These are phyloP conservation scores for Acanthamoeba castellanii DNA, from an alignment of 208 protist species.

Conservation along the genomic window DNA sequence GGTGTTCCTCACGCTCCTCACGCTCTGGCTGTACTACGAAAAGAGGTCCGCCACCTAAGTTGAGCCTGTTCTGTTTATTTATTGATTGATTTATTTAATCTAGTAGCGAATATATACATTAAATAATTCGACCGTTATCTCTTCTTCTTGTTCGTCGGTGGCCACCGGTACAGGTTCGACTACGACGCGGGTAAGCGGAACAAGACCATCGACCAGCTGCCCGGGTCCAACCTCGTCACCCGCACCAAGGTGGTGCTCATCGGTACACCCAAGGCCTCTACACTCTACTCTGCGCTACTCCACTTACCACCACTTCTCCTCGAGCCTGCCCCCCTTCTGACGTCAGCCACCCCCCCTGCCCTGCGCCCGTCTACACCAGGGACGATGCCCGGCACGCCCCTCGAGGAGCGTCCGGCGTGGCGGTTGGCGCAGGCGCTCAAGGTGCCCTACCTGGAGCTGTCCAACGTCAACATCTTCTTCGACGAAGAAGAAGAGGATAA, in stretches of 20 bases:
- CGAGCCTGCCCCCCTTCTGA: too few species aligned
- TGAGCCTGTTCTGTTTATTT: too few species aligned
- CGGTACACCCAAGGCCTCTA: not conserved
- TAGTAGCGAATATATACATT: too few species aligned
- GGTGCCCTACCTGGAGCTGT: constrained; percentile 46
- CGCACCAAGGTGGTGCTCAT: constrained; percentile 56
- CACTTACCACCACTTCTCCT: not conserved
- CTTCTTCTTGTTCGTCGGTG: too few species aligned
- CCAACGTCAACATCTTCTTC: constrained; percentile 52
- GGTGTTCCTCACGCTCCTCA: not conserved
- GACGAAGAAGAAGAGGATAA: not conserved
- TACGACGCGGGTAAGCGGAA: constrained; percentile 40
- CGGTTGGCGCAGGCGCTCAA: constrained; percentile 12
- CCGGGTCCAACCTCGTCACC: constrained; percentile 28
- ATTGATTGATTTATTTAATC: too few species aligned
- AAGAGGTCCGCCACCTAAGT: constrained; percentile 8
- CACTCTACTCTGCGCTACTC: not conserved
- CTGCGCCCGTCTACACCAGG: not conserved
- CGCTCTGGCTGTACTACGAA: not conserved
- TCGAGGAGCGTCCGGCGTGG: constrained; percentile 5
- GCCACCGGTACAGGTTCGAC: too few species aligned
- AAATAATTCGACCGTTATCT: too few species aligned
- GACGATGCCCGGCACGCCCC: constrained; percentile 41
- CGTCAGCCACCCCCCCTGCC: too few species aligned
- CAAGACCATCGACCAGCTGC: not conserved